These are phyloP conservation scores for Chrysosporium queenslandicum DNA, from an alignment of 2,329 filamentous ascomycete genomes.

Conservation along the genomic window DNA sequence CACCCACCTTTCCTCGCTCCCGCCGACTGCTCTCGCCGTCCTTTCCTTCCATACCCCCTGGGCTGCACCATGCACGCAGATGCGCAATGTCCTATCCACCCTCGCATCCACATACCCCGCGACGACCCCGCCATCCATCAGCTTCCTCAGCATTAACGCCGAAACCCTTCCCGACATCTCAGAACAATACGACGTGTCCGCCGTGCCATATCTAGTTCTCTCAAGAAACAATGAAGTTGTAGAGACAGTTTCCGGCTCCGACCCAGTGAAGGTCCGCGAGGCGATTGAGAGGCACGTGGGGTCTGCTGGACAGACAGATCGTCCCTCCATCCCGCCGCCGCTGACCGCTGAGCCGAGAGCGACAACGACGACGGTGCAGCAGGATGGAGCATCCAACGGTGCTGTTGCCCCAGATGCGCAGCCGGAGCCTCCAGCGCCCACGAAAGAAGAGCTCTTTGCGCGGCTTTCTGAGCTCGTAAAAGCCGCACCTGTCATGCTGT, in stretches of 20 bases:
- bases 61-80: constrained; percentile 92
- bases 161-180: constrained; percentile 88
- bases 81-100: constrained; percentile 74
- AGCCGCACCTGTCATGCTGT: constrained; percentile 94
- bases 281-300: constrained; percentile 72
- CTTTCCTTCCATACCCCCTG: constrained; percentile 95
- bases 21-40: constrained; percentile 62
- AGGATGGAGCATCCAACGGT: neutral
- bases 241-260: constrained; percentile 81
- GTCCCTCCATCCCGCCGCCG: constrained; percentile 33
- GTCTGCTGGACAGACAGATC: constrained; percentile 26
- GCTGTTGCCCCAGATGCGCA: neutral
- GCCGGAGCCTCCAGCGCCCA: constrained; percentile 39
- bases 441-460: constrained; percentile 76
- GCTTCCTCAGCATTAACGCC: constrained; percentile 85
- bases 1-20: constrained; percentile 54
- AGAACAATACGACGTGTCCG: constrained; percentile 86
- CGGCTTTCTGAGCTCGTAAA: constrained; percentile 77
- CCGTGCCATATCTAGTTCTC: constrained; percentile 84
- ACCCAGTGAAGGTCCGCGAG: constrained; percentile 71
- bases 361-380: constrained; percentile 20
- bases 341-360: constrained; percentile 32
- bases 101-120: constrained; percentile 78
- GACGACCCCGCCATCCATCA: constrained; percentile 54
- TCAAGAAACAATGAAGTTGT: constrained; percentile 64